phyloP scores from a whole-genome alignment of 2,329 filamentous ascomycete genomes.

The Exophiala oligosperma region DNA sequence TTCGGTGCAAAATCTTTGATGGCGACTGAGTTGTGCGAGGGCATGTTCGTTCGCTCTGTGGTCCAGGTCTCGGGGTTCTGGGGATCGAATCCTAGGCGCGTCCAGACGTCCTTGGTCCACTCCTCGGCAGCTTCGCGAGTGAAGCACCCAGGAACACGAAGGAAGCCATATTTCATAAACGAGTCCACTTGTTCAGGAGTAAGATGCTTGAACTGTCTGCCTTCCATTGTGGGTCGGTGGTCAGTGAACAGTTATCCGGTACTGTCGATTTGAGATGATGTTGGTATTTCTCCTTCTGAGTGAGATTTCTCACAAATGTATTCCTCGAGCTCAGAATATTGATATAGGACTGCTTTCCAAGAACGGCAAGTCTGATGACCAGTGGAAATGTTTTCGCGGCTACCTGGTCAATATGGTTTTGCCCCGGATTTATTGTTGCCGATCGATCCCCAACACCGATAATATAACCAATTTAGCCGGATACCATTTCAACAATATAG shows the following conservation, averaged over 20 bases:
- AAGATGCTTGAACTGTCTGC: constrained; percentile 31
- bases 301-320: neutral
- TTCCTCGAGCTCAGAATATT: no score
- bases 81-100: constrained; percentile 63
- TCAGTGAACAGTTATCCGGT: no score
- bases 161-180: constrained; percentile 57
- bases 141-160: constrained; percentile 57
- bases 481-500: no score
- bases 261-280: neutral
- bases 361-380: no score
- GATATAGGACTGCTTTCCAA: no score
- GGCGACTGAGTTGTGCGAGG: constrained; percentile 56
- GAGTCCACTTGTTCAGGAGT: constrained; percentile 51
- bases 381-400: no score
- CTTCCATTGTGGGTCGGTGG: constrained; percentile 1
- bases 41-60: constrained; percentile 65
- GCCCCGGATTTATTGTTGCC: no score
- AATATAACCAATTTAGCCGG: no score
- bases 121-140: constrained; percentile 48
- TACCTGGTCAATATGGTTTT: no score
- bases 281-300: neutral
- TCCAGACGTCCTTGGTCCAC: constrained; percentile 58
- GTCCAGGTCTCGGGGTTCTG: constrained; percentile 66
- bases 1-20: constrained; percentile 61
- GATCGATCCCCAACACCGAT: no score